Evolutionary conservation across 2,329 filamentous ascomycete genomes (phyloP), one percentile per base, ranked within the genome.

Genomic region (Botrytis galanthina): DNA sequence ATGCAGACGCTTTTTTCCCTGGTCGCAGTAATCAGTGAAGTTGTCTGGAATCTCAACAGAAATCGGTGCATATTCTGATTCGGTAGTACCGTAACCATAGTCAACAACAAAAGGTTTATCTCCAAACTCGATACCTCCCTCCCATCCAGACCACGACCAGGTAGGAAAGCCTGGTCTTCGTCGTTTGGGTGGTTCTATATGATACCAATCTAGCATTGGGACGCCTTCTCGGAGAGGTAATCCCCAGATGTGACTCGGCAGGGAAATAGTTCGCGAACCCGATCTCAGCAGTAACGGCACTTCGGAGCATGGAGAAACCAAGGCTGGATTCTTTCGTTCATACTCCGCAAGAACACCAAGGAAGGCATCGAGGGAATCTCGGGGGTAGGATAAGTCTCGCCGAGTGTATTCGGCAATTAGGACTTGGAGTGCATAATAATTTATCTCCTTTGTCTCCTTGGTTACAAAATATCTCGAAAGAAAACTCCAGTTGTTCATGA

Each of bases 341-440:
- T 35, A 35, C 16, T 10, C 16, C 7, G 54, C 54, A 59, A 59
- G 22, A 7, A 35, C 3, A 12, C 29, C 54, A 20, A 59, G 29
- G 29, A 59, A 59, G 29, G 54, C 54, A 35, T 32, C 0, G 8
- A 59, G 54, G 3, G 54, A 59, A 35, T 59, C 54, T 35, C 9
- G 29, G 16, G 29, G 54, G 29, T 59, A 59, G 18, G 29, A 59
- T 35, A 59, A 3, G 8, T 59, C 1, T 59, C 54, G 54, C 16
- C 7, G 54, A 16, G 54, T 59, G 29, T 20, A 59, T 18, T 35
- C 16, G 4, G 9, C 54, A 32, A 57, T 18, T 32, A 1, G n/a
- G 2, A 9, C 0, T 9, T 20, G n/a, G 16, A 57, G 29, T n/a
- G 0, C 14, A 42, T 4, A 1, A 16, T 29, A 54, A 4, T 54